A percentile compares a stretch with the other conserved stretches of the same genome.
These are phyloP conservation scores for Aspergillus eucalypticola DNA, from an alignment of 2,329 filamentous ascomycete species.

Conservation along the genomic window DNA sequence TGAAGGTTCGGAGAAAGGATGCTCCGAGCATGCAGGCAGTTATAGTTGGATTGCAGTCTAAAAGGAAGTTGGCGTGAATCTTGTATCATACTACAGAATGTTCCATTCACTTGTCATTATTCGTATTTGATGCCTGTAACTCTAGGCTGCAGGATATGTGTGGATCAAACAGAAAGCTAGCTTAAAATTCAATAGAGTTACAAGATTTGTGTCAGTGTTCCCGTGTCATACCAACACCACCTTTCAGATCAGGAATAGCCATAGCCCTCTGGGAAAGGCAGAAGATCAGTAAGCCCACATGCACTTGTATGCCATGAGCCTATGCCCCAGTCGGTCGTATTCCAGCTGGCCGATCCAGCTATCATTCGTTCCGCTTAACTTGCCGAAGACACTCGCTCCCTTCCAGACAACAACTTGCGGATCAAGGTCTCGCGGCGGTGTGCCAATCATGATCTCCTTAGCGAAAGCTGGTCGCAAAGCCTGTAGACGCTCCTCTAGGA, in stretches of 20 bases:
- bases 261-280: constrained; percentile 9
- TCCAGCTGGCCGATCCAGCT: constrained; percentile 88
- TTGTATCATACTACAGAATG: not conserved
- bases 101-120: constrained; percentile 1
- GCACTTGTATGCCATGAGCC: constrained; percentile 81
- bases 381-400: constrained; percentile 93
- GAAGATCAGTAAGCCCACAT: constrained; percentile 58
- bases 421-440: constrained; percentile 87
- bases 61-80: not conserved
- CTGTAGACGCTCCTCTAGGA: constrained; percentile 80
- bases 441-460: constrained; percentile 68
- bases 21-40: not conserved
- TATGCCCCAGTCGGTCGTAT: constrained; percentile 80
- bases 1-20: not conserved
- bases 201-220: constrained; percentile 11
- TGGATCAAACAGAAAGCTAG: constrained; percentile 4
- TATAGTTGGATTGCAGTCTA: not conserved
- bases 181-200: constrained; percentile 14
- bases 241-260: constrained; percentile 8
- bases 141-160: not conserved
- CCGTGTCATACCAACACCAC: constrained; percentile 14
- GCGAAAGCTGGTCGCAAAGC: constrained; percentile 60
- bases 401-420: constrained; percentile 98
- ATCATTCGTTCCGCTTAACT: constrained; percentile 82
- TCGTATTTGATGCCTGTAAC: not conserved